Conservation (phyloP, 148 eudicot species). For the Rhododendron henanense region DNA sequence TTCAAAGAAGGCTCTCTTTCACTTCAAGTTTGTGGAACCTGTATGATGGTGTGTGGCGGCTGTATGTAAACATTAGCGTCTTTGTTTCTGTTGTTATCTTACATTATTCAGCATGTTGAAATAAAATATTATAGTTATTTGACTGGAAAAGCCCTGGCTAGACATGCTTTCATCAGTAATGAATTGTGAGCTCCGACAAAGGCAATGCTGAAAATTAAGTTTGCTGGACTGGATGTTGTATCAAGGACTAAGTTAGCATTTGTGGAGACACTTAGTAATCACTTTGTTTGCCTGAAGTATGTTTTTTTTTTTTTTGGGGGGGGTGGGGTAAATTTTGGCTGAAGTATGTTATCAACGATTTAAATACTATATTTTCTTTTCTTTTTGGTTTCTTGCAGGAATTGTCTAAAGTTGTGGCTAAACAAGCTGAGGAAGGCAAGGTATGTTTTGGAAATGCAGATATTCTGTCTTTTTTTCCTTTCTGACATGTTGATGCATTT, state of each 20-base stretch:
- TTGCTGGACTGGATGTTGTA: neutral
- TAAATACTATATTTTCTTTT: neutral
- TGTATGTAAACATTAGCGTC: neutral
- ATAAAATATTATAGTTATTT: neutral
- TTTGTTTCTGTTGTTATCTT: neutral
- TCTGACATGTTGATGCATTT: neutral
- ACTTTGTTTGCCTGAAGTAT: neutral
- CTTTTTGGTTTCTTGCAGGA: constrained; percentile 50
- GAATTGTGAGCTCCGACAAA: neutral
- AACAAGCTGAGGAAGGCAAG: constrained; percentile 94
- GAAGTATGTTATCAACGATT: neutral
- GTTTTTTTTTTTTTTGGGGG: neutral
- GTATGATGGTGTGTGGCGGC: neutral
- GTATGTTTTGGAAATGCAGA: constrained; percentile 27
- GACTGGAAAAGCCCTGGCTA: neutral
- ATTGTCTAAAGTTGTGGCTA: constrained; percentile 74
- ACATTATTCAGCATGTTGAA: neutral
- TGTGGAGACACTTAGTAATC: neutral
- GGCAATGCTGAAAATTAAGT: neutral
- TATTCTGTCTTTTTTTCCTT: neutral
- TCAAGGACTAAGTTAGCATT: neutral
- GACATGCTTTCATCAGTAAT: neutral
- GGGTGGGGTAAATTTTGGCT: neutral
- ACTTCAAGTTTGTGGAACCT: neutral
- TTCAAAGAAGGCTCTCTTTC: neutral